phyloP scores from a whole-genome alignment of 805 yeast species.

The Osmozyma mogii region DNA sequence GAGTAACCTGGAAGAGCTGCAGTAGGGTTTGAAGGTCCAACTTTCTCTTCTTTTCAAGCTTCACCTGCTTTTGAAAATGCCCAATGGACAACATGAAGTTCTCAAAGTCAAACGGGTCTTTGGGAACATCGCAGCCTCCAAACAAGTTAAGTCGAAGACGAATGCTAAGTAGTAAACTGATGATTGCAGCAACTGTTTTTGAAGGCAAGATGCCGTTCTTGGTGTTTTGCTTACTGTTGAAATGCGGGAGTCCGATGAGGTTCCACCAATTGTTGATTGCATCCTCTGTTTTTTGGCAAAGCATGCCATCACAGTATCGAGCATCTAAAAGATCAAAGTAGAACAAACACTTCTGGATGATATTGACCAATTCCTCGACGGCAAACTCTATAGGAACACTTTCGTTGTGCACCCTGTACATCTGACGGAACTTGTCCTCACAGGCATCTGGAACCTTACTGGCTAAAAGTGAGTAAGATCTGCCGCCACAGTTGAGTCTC shows the following conservation, averaged over 20 bases:
- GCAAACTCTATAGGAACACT: conserved; percentile 55
- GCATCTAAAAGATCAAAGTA: conserved; percentile 72
- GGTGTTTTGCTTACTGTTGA: conserved; percentile 32
- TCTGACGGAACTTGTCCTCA: conserved; percentile 71
- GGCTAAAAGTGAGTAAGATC: conserved; percentile 68
- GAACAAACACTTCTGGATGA: conserved; percentile 68
- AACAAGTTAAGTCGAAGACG: conserved; percentile 46
- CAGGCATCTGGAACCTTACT: conserved; percentile 64
- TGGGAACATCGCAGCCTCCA: conserved; percentile 47
- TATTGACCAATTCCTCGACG: conserved; percentile 61
- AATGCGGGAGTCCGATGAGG: conserved; percentile 50
- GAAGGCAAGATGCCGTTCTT: conserved; percentile 54
- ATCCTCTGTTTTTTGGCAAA: conserved; percentile 68
- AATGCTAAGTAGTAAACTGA: conserved; percentile 69
- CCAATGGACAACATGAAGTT: conserved; percentile 59
- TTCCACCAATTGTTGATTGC: conserved; percentile 82
- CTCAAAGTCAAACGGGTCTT: conserved; percentile 78
- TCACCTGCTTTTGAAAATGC: conserved; percentile 69
- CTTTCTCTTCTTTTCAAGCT: conserved; percentile 41
- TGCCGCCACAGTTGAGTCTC: conserved; percentile 74
- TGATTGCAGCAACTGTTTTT: conserved; percentile 65
- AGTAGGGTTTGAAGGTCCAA: conserved; percentile 51
- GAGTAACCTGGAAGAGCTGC: conserved; percentile 27
- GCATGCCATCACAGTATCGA: conserved; percentile 70
- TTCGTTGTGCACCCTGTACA: conserved; percentile 51